Base-by-base conservation (phyloP, 2,329 filamentous ascomycete genomes). In the Bertia moriformis region DNA sequence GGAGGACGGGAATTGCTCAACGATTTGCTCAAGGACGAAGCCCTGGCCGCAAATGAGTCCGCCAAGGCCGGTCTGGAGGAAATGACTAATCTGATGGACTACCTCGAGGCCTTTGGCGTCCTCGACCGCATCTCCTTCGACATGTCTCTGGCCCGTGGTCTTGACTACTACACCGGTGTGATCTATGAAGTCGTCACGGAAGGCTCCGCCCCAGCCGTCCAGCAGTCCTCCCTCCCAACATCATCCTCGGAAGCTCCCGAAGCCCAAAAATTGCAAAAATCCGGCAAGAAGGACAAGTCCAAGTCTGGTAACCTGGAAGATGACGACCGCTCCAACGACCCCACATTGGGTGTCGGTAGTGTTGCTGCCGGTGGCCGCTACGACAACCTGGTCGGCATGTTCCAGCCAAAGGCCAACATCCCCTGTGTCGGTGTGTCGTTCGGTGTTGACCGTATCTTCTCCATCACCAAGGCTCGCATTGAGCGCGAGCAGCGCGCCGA, bases 381-480 rank as follows among this genome's bases (percentile, higher is more conserved):
- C 58, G 89, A 95, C 59, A 81, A 91, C 54, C 71, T 95, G 3
- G 89, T 95, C 4, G 83, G 83, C 61, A 94, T 94, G 85, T 95
- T 94, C 66, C 79, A 76, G 41, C 80, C 80, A 50, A 89, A 88
- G 62, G 73, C 67, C 17, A 78, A 88, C 54, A 86, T 95, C 41
- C 89, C 85, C n/a, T 89, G 84, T 49, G 83, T 91, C 4, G 84
- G 84, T 45, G 83, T 93, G 48, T 94, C 88, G 2, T 95, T 96
- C 53, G 89, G 89, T 40, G 85, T 95, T 38, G 89, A 96, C 59
- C 80, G 89, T 49, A 95, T 96, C 52, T 94, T 93, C 63, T 86
- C 83, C 49, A 88, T 95, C 53, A 85, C 81, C 46, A 88, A 93
- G 58, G 79, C 84, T 12, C 71, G 78, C 38, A 69, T 85, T 55